phyloP scores from a whole-genome alignment of 768 basidiomycete species.

The Cyclocybe cylindracea region DNA sequence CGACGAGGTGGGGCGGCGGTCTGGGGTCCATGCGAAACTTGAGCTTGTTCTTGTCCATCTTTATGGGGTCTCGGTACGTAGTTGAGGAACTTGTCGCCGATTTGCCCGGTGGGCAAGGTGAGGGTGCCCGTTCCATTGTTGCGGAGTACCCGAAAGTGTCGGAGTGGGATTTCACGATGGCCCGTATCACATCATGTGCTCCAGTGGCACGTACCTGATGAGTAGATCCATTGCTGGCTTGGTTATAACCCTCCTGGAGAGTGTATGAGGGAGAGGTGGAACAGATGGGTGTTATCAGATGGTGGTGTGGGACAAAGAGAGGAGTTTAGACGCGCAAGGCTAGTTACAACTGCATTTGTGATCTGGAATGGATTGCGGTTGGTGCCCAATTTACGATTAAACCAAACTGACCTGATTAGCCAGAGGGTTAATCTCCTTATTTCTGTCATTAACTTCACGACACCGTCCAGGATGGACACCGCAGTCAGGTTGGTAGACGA shows the following conservation, averaged over 20 bases:
- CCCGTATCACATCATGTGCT: slow-evolving; percentile 52
- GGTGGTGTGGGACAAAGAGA: too few relatives aligned
- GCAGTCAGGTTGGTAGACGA: too few relatives aligned
- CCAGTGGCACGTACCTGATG: slow-evolving; percentile 37
- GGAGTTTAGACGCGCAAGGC: too few relatives aligned
- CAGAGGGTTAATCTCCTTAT: too few relatives aligned
- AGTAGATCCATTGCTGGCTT: slow-evolving; percentile 34
- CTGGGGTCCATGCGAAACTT: slow-evolving; percentile 26
- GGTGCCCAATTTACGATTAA: too few relatives aligned
- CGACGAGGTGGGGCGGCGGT: slow-evolving; percentile 17
- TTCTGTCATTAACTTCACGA: too few relatives aligned
- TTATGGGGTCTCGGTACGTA: slow-evolving; percentile 44
- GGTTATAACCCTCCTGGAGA: neutral
- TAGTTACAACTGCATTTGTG: too few relatives aligned
- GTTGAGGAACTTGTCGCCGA: slow-evolving; percentile 48
- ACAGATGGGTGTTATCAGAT: too few relatives aligned
- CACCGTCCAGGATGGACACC: too few relatives aligned
- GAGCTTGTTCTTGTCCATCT: slow-evolving; percentile 42
- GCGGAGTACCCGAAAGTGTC: slow-evolving; percentile 55
- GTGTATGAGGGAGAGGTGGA: too few relatives aligned
- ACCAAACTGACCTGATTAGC: too few relatives aligned
- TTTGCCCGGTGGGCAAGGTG: slow-evolving; percentile 34
- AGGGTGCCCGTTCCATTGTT: slow-evolving; percentile 56
- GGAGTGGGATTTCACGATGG: slow-evolving; percentile 57
- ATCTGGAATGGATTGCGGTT: too few relatives aligned